Evolutionary conservation across 495 filamentous ascomycete genomes (phyloP).

Genomic region (Cercophora sp.): DNA sequence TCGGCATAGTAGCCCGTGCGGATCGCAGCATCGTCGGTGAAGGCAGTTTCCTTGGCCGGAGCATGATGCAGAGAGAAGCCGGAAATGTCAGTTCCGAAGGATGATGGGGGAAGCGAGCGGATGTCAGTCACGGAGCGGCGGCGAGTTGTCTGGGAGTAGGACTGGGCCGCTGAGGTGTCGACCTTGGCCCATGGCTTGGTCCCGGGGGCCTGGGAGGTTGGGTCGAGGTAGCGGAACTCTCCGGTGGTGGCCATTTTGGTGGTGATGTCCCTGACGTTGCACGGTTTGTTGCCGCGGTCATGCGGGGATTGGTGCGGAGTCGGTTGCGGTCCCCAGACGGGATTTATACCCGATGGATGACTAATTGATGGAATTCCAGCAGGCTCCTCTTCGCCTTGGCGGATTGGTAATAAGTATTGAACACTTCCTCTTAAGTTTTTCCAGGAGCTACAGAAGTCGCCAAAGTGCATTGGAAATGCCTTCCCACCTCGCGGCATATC

Average conservation of each 20-base stretch:
- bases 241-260: constrained; percentile 26
- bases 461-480: too few species aligned
- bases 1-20: constrained; percentile 72
- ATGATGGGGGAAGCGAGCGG: constrained; percentile 8
- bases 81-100: constrained; percentile 36
- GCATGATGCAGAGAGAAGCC: constrained; percentile 38
- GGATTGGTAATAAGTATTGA: too few species aligned
- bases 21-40: constrained; percentile 59
- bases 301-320: too few species aligned
- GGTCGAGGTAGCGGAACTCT: constrained; percentile 28
- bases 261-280: too few species aligned
- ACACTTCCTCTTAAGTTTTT: too few species aligned
- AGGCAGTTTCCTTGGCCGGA: constrained; percentile 50
- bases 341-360: too few species aligned
- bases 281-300: too few species aligned
- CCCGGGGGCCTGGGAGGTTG: constrained; percentile 12
- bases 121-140: constrained; percentile 31
- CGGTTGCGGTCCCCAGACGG: too few species aligned
- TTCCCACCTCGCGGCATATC: too few species aligned
- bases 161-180: constrained; percentile 28
- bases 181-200: constrained; percentile 40
- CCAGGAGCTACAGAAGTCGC: too few species aligned
- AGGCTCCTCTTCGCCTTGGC: too few species aligned
- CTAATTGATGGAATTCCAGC: too few species aligned
- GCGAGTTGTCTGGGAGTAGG: constrained; percentile 23